Evolutionary conservation across 2,329 filamentous ascomycete genomes (phyloP).

Genomic region (Xenoacremonium recifei): DNA sequence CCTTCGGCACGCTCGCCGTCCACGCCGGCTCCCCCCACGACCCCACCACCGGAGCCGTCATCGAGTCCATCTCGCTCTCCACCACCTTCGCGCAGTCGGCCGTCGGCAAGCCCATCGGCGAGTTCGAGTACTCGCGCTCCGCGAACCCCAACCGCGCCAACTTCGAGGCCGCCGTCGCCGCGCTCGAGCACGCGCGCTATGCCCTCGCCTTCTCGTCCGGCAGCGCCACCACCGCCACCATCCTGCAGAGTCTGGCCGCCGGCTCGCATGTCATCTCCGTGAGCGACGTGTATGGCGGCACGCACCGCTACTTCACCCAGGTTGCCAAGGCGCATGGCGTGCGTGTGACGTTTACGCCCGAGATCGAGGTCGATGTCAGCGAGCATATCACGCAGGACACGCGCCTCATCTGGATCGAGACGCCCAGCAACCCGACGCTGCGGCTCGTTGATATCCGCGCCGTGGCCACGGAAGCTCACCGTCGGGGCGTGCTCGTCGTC

Average conservation of each 20-base stretch:
- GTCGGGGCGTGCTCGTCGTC: constrained; percentile 89
- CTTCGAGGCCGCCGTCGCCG: constrained; percentile 88
- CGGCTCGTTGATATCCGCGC: constrained; percentile 89
- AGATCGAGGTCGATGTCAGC: constrained; percentile 84
- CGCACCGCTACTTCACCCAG: constrained; percentile 98
- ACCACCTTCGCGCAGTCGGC: constrained; percentile 93
- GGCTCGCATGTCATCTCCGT: constrained; percentile 95
- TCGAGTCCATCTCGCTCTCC: constrained; percentile 91
- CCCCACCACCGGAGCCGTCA: constrained; percentile 89
- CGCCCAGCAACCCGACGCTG: constrained; percentile 90
- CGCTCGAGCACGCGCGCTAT: constrained; percentile 87
- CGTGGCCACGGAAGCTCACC: constrained; percentile 78
- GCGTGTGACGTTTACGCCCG: constrained; percentile 88
- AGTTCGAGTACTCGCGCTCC: constrained; percentile 90
- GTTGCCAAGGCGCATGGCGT: constrained; percentile 94
- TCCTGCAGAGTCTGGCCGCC: constrained; percentile 87
- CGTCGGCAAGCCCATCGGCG: constrained; percentile 83
- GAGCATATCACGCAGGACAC: constrained; percentile 85
- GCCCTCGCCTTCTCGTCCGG: constrained; percentile 94
- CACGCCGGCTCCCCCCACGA: constrained; percentile 92
- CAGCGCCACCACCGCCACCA: constrained; percentile 87
- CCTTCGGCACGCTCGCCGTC: constrained; percentile 91
- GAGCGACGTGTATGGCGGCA: constrained; percentile 96
- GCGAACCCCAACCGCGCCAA: constrained; percentile 94
- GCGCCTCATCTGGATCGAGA: constrained; percentile 94